phyloP scores from a whole-genome alignment of 2,329 filamentous ascomycete genomes.

The Magnaporthales sp. region DNA sequence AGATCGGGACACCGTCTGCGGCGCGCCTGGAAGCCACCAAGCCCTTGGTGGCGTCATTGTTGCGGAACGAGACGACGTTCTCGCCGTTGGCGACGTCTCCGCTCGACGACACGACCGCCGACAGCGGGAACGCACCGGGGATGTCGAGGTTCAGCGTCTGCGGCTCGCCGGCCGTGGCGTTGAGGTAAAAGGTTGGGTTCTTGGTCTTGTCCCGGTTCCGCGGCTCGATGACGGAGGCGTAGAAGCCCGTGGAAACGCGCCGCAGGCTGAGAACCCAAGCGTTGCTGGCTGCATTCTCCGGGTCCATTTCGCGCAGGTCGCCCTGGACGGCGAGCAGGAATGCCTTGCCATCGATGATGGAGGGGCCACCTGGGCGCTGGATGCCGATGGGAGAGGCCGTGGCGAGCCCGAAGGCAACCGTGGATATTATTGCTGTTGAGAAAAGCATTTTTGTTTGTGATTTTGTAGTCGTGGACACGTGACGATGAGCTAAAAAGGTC shows the following conservation, averaged over 20 bases:
- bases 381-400: background rate
- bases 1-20: background rate
- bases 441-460: constrained; percentile 2
- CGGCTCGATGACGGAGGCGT: background rate
- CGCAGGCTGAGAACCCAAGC: constrained; percentile 2
- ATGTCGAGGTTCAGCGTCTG: constrained; percentile 4
- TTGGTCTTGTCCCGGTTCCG: constrained; percentile 1
- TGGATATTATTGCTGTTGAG: background rate
- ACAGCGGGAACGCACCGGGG: constrained; percentile 2
- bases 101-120: background rate
- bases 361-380: background rate
- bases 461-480: background rate
- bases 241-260: background rate
- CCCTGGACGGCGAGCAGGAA: constrained; percentile 1
- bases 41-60: background rate
- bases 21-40: background rate
- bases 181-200: constrained; percentile 5
- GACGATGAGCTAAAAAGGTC: background rate
- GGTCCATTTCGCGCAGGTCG: background rate
- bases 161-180: background rate
- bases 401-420: background rate
- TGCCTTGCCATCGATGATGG: constrained; percentile 2
- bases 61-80: background rate
- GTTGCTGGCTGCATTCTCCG: constrained; percentile 2
- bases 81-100: background rate